Conservation (phyloP, 1,284 basidiomycete species). For the Rhodotorula mucilaginosa region DNA sequence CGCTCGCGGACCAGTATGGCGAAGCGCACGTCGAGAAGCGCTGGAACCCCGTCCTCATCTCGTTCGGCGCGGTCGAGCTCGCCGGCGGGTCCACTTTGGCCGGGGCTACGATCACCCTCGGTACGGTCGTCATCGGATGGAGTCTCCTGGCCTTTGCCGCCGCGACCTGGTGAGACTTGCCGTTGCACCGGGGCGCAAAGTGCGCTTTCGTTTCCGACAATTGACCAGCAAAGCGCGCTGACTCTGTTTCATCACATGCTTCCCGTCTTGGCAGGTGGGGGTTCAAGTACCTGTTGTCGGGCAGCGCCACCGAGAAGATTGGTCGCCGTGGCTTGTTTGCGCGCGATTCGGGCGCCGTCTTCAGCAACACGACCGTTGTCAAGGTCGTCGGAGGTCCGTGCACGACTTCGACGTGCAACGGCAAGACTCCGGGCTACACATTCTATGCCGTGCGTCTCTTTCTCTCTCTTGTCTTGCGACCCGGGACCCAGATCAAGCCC, state of each 20-base stretch:
- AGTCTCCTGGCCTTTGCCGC: background rate
- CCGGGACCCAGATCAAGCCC: background rate
- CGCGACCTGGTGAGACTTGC: too few species aligned
- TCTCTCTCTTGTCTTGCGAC: background rate
- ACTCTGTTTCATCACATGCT: too few species aligned
- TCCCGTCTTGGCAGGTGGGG: background rate
- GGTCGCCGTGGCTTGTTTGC: background rate
- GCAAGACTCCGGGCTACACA: background rate
- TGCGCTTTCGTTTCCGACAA: too few species aligned
- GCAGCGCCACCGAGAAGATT: background rate
- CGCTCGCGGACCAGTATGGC: background rate
- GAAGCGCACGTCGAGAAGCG: background rate
- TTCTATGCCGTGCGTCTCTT: background rate
- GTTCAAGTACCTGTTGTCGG: background rate
- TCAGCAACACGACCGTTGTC: background rate
- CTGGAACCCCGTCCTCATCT: background rate
- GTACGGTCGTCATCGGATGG: background rate
- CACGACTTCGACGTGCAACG: background rate
- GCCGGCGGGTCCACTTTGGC: background rate
- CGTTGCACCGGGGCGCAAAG: too few species aligned
- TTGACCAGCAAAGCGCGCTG: too few species aligned
- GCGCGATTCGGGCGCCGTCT: background rate
- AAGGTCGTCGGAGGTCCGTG: background rate
- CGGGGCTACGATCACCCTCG: background rate
- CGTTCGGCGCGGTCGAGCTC: background rate